A percentile compares a stretch with the other conserved stretches of the same genome.
phyloP scores from a whole-genome alignment of 257 asterid genomes.

The Cynanchum wilfordii region DNA sequence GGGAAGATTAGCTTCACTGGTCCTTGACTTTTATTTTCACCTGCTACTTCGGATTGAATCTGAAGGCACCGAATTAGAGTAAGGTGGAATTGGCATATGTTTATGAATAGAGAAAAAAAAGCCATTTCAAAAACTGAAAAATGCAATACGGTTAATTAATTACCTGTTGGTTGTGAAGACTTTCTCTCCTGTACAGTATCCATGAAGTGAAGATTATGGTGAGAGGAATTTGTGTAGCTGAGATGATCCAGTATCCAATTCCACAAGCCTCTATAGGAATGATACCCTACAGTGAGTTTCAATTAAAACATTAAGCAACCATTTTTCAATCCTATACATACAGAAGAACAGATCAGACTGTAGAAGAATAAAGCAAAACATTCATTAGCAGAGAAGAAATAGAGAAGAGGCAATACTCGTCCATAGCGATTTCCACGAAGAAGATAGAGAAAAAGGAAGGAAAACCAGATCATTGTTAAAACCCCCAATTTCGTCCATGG shows the following conservation, averaged over 20 bases:
- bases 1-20: slow-evolving; percentile 49
- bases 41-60: slow-evolving; percentile 22
- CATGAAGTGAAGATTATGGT: slow-evolving; percentile 59
- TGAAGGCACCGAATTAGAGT: neutral
- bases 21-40: slow-evolving; percentile 13
- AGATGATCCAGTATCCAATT: slow-evolving; percentile 70
- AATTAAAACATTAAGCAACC: neutral
- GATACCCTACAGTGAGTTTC: slow-evolving; percentile 44
- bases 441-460: slow-evolving; percentile 54
- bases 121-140: neutral
- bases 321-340: neutral
- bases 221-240: slow-evolving; percentile 64
- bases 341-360: neutral
- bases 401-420: slow-evolving; percentile 38
- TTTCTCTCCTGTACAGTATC: slow-evolving; percentile 37
- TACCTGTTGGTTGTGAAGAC: slow-evolving; percentile 33
- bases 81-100: neutral
- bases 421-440: slow-evolving; percentile 84
- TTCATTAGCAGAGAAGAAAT: neutral
- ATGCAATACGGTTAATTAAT: neutral
- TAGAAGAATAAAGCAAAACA: neutral
- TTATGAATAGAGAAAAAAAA: neutral
- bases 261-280: slow-evolving; percentile 66
- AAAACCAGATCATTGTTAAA: slow-evolving; percentile 59
- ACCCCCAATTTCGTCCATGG: slow-evolving; percentile 64